Conservation (phyloP, 148 eudicot genomes). For the Silene latifolia region DNA sequence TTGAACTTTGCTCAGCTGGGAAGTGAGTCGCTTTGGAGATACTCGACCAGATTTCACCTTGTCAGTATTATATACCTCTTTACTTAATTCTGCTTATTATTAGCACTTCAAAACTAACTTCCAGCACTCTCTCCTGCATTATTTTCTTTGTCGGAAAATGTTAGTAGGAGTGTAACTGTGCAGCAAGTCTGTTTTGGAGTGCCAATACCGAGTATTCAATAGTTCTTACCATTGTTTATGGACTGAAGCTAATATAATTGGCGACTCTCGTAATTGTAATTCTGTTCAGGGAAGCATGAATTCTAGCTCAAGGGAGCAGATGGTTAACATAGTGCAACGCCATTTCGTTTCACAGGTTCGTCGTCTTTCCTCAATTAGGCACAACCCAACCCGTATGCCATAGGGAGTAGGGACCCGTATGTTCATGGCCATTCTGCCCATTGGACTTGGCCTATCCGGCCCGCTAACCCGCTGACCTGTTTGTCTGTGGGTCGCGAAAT, state of each 20-base stretch:
- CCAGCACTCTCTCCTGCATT: no score
- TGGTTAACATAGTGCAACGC: conserved; percentile 60
- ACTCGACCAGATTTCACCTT: conserved; percentile 72
- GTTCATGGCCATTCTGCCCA: no score
- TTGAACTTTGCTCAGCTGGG: conserved; percentile 75
- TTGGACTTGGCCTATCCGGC: no score
- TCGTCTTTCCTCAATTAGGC: not conserved
- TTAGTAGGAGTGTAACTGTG: no score
- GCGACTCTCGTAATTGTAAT: not conserved
- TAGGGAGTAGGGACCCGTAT: no score
- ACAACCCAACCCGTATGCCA: not conserved
- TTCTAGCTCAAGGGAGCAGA: conserved; percentile 63
- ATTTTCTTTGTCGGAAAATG: no score
- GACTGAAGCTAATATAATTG: not conserved
- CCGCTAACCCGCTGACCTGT: no score
- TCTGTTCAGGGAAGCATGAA: conserved; percentile 49
- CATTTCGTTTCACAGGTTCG: conserved; percentile 82
- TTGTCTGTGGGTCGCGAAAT: no score
- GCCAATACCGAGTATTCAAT: no score
- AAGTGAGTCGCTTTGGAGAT: conserved; percentile 83
- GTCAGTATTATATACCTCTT: conserved; percentile 36
- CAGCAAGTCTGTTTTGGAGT: no score
- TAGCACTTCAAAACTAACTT: no score
- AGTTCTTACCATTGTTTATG: no score
- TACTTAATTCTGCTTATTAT: not conserved